These are phyloP conservation scores for Penicillium angulare DNA, from an alignment of 495 filamentous ascomycete species.

Conservation along the genomic window DNA sequence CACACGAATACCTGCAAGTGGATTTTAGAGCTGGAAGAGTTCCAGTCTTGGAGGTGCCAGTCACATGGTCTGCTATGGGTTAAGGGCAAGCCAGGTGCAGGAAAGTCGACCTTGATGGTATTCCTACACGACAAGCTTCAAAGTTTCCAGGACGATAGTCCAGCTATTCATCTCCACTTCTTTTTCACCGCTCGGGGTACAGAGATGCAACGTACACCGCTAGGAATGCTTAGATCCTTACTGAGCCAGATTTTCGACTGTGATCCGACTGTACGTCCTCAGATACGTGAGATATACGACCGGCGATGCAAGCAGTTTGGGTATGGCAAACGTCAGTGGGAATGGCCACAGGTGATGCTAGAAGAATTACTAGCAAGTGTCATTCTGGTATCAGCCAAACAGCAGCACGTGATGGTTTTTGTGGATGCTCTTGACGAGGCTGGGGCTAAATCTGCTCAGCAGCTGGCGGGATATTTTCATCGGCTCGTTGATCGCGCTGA, in stretches of 20 bases:
- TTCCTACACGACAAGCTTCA: slow-evolving; percentile 13
- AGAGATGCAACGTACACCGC: slow-evolving; percentile 13
- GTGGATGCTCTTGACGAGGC: slow-evolving; percentile 25
- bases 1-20: slow-evolving; percentile 37
- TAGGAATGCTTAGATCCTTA: slow-evolving; percentile 17
- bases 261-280: slow-evolving; percentile 1
- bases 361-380: slow-evolving; percentile 6
- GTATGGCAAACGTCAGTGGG: slow-evolving; percentile 6
- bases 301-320: slow-evolving; percentile 10
- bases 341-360: slow-evolving; percentile 13
- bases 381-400: slow-evolving; percentile 6
- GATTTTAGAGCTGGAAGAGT: slow-evolving; percentile 32
- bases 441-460: slow-evolving; percentile 10
- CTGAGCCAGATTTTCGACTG: slow-evolving; percentile 9
- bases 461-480: slow-evolving; percentile 11
- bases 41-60: slow-evolving; percentile 28
- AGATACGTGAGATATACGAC: slow-evolving; percentile 7
- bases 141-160: not conserved
- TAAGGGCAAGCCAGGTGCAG: slow-evolving; percentile 49
- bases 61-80: slow-evolving; percentile 41
- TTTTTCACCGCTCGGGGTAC: slow-evolving; percentile 19
- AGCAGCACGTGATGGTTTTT: slow-evolving; percentile 8
- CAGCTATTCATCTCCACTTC: slow-evolving; percentile 7
- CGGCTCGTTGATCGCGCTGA: slow-evolving; percentile 4
- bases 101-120: slow-evolving; percentile 47